phyloP scores from a whole-genome alignment of 495 filamentous ascomycete genomes.

The Penicillium riverlandense region DNA sequence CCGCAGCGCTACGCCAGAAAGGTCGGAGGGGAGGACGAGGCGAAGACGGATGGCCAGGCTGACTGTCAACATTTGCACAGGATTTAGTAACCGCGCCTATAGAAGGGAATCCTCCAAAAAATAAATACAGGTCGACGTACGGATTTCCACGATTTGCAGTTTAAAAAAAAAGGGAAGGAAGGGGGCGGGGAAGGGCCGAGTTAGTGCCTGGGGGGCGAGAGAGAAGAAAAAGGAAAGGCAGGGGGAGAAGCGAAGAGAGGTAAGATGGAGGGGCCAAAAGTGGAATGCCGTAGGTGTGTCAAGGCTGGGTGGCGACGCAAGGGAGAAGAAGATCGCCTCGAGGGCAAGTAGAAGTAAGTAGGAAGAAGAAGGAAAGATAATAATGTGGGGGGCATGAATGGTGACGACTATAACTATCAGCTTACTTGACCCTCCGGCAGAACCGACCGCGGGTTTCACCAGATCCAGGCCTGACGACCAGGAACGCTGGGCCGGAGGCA shows the following conservation, averaged over 20 bases:
- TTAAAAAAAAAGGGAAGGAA: neutral
- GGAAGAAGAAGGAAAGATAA: no score
- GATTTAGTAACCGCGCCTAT: slow-evolving; percentile 2
- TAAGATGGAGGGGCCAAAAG: neutral
- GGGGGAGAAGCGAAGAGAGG: neutral
- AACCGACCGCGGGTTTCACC: slow-evolving; percentile 25
- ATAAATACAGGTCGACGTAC: neutral
- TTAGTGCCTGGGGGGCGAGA: slow-evolving; percentile 12
- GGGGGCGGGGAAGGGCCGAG: slow-evolving; percentile 4
- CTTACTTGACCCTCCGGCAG: slow-evolving; percentile 11
- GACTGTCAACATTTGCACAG: slow-evolving; percentile 18
- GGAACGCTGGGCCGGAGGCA: slow-evolving; percentile 3
- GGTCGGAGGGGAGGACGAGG: slow-evolving; percentile 14
- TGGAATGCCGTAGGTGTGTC: no score
- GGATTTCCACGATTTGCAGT: neutral
- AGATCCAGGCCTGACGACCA: slow-evolving; percentile 11
- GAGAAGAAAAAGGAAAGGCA: slow-evolving; percentile 2
- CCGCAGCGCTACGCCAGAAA: slow-evolving; percentile 13
- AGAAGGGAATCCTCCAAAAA: neutral
- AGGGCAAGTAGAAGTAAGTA: no score
- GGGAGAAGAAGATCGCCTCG: neutral
- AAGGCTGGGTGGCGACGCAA: slow-evolving; percentile 17
- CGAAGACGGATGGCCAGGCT: slow-evolving; percentile 12
- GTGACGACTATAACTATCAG: no score
- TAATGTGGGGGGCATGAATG: no score